Evolutionary conservation across 345 rosid genomes (phyloP).

Genomic region (Eucalyptus tenuipes): DNA sequence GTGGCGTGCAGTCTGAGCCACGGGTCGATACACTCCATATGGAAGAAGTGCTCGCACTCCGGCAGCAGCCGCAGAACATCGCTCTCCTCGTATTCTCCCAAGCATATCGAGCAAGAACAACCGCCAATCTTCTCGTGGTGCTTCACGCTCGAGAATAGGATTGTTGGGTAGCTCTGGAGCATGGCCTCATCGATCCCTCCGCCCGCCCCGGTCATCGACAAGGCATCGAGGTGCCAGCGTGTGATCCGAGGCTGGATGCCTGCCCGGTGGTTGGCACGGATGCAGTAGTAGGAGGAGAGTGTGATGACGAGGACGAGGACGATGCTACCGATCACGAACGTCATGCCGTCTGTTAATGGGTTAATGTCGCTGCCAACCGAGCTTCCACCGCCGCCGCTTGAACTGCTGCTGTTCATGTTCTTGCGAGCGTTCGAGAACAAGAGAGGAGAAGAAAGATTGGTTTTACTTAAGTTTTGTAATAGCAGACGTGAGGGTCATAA

Average conservation of each 20-base stretch:
- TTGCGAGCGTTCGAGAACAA: neutral
- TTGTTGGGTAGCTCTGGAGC: neutral
- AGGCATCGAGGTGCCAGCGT: neutral
- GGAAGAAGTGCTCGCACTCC: constrained; percentile 4
- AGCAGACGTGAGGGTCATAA: neutral
- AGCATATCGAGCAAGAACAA: neutral
- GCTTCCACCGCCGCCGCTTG: neutral
- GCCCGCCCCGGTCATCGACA: neutral
- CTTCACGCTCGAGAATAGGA: neutral
- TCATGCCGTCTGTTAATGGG: neutral
- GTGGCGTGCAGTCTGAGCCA: constrained; percentile 2
- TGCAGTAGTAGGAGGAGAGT: neutral
- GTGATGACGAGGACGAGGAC: neutral
- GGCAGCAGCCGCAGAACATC: neutral
- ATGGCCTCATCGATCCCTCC: neutral
- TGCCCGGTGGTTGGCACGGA: neutral
- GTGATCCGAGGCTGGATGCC: neutral
- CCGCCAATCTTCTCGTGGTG: neutral
- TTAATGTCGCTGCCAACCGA: neutral
- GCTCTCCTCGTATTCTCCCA: neutral
- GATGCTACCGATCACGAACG: neutral
- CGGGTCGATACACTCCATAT: constrained; percentile 2
- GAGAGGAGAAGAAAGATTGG: neutral
- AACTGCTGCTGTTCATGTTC: neutral
- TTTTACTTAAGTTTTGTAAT: neutral